A percentile compares a stretch with the other conserved stretches of the same genome.
Conservation (phyloP, 768 basidiomycete species). For the Collybia nuda region DNA sequence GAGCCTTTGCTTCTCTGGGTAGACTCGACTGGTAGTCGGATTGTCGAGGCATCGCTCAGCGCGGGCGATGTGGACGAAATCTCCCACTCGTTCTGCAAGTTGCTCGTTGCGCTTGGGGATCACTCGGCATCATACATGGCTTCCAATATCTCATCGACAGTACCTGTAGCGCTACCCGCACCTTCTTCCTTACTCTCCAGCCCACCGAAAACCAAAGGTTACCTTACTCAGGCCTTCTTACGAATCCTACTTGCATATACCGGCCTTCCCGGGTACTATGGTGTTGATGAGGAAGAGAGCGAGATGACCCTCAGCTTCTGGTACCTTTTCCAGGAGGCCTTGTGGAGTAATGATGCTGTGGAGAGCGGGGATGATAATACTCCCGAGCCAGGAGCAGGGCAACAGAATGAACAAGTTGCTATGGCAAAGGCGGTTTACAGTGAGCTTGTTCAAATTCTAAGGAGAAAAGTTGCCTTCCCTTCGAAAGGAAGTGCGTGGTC, state of each 20-base stretch:
- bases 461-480: constrained; percentile 79
- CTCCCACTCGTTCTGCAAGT: constrained; percentile 75
- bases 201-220: constrained; percentile 34
- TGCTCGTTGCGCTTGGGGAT: constrained; percentile 80
- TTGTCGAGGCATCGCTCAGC: constrained; percentile 34
- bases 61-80: constrained; percentile 51
- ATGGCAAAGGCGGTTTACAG: constrained; percentile 77
- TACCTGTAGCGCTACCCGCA: constrained; percentile 27
- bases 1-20: constrained; percentile 88
- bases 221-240: constrained; percentile 70
- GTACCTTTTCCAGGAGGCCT: constrained; percentile 87
- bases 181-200: constrained; percentile 12
- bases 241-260: constrained; percentile 73
- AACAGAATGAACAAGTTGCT: constrained; percentile 38
- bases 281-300: constrained; percentile 84
- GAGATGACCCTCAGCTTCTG: constrained; percentile 88
- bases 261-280: constrained; percentile 70
- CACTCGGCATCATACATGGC: constrained; percentile 84
- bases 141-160: constrained; percentile 54
- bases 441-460: constrained; percentile 70
- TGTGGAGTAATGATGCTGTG: constrained; percentile 51
- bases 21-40: constrained; percentile 49
- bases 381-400: constrained; percentile 16
- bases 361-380: constrained; percentile 31
- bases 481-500: constrained; percentile 53